phyloP scores from a whole-genome alignment of 257 asterid genomes.

The Przewalskia tangutica region DNA sequence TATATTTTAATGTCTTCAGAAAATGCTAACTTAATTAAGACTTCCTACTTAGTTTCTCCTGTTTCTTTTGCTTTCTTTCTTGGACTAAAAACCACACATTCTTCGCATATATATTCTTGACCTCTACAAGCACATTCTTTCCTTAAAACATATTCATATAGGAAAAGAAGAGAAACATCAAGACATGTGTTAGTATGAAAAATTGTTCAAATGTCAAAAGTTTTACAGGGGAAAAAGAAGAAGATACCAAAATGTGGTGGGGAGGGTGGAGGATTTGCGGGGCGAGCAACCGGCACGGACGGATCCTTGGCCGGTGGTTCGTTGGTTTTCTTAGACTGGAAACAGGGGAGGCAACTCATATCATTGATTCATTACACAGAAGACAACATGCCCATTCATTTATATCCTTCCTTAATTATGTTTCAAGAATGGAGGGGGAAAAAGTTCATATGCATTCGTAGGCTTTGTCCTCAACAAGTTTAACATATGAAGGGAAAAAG shows the following conservation, averaged over 20 bases:
- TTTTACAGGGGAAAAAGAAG: neutral
- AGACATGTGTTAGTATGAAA: neutral
- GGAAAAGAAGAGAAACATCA: neutral
- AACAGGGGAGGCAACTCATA: constrained; percentile 82
- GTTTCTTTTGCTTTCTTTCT: neutral
- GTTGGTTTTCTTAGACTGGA: constrained; percentile 24
- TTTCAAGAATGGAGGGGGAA: neutral
- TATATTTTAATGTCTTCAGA: neutral
- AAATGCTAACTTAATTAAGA: too few species aligned
- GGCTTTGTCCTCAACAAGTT: neutral
- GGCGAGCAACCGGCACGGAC: constrained; percentile 35
- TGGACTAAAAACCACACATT: neutral
- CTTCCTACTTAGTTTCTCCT: neutral
- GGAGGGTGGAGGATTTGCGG: constrained; percentile 23
- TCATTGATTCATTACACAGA: neutral
- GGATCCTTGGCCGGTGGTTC: constrained; percentile 10
- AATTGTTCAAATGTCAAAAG: neutral
- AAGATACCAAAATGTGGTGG: constrained; percentile 6
- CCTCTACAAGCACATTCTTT: neutral
- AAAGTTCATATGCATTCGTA: neutral
- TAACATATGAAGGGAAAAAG: neutral
- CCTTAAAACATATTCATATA: neutral
- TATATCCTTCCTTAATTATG: neutral
- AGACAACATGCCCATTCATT: neutral
- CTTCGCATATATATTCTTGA: neutral